Base-by-base conservation (phyloP, 768 basidiomycete genomes). In the Amanita pseudoporphyria region DNA sequence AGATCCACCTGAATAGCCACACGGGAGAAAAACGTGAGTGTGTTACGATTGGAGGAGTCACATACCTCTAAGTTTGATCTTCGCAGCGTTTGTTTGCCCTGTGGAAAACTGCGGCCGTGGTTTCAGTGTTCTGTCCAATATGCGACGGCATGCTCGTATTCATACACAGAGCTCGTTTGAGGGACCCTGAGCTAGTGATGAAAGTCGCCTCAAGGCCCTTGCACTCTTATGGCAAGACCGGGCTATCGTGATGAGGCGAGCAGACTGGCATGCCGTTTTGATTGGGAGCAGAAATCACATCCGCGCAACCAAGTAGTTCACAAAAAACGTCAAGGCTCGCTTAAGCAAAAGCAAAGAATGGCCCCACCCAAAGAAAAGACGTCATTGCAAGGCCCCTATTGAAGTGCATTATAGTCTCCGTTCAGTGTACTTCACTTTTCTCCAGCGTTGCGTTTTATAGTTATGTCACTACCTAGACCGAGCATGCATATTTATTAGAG, bases 51-150 rank as follows among this genome's bases (percentile, higher is more conserved):
- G 52, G 37, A 45, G 46, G 32, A 45, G 28, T 51, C 54, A 51
- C 47, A 42, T 51, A 28, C 50, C 38, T 38, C 55, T 53, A 39
- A 49, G 46, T n/a, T n/a, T n/a, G n/a, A 42, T 52, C 39, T 51
- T 53, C 50, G 51, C 40, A 89, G 87, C 87, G 7, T 88, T 84
- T 65, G 68, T 74, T 38, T 90, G 87, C 62, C 81, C 87, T 14
- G 76, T 79, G 46, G 77, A 82, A 54, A 77, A 77, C 52, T 90
- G 87, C 66, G 82, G 83, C 6, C 82, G 87, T 38, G 80, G 82
- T 61, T 90, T 90, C 65, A 87, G 85, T 59, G 87, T 89, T 44
- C 78, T 88, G 60, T 88, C 85, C 64, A 90, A 90, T 69, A 90
- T 90, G 87, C 82, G 87, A 54, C 74, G 87, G 51, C 87, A 90